Evolutionary conservation across 345 rosid species (phyloP).

Genomic region (Eucalyptus tenuipes): DNA sequence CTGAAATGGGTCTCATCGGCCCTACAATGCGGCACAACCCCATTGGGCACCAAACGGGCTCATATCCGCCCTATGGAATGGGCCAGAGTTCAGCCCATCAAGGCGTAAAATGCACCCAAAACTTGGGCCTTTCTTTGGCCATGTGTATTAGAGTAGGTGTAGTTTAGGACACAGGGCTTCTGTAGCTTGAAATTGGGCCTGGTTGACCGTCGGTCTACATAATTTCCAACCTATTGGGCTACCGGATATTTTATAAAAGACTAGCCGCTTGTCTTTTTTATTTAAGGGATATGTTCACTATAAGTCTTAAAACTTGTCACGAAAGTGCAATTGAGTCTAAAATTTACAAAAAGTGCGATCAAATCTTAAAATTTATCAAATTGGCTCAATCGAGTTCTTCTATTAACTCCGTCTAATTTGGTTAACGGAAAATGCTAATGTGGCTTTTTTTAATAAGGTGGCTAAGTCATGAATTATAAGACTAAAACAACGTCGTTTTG

Average conservation of each 20-base stretch:
- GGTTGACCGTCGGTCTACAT: neutral
- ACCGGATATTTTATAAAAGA: neutral
- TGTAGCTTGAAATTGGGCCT: neutral
- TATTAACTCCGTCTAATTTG: fast-evolving
- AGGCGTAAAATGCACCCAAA: neutral
- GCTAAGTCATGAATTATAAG: too few species aligned
- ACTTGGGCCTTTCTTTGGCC: neutral
- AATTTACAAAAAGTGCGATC: fast-evolving
- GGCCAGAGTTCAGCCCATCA: neutral
- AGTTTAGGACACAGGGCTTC: neutral
- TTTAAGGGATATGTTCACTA: too few species aligned
- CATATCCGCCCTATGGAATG: neutral
- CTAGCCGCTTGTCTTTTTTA: neutral
- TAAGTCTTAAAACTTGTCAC: fast-evolving
- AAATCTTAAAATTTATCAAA: too few species aligned
- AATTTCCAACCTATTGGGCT: neutral
- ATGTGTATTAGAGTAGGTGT: neutral
- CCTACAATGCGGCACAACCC: neutral
- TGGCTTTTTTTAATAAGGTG: fast-evolving
- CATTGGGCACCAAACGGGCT: neutral
- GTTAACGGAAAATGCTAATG: fast-evolving
- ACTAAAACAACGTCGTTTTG: fast-evolving
- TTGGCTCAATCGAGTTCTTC: fast-evolving
- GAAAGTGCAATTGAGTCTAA: fast-evolving
- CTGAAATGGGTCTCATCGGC: neutral